Conservation (phyloP, 2,329 filamentous ascomycete genomes). For the Ceratocystis huliohia region DNA sequence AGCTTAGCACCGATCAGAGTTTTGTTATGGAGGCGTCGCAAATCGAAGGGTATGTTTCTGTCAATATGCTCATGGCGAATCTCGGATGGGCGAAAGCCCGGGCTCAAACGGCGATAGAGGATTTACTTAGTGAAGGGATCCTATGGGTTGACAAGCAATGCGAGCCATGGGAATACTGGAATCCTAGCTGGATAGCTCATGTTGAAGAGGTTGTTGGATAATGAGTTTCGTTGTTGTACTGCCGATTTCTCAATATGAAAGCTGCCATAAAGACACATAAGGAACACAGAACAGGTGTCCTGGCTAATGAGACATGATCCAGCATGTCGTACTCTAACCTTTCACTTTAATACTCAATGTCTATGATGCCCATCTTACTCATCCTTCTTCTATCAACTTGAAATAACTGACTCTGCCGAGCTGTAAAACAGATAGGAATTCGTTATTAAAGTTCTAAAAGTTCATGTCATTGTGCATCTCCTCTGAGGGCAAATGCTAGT, state of each 20-base stretch:
- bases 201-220: conserved; percentile 1
- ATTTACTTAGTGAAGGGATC: conserved; percentile 76
- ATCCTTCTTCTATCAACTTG: neutral
- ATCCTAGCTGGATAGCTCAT: conserved; percentile 57
- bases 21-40: conserved; percentile 85
- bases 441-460: neutral
- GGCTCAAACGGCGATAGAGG: conserved; percentile 80
- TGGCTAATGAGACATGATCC: neutral
- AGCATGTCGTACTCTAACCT: neutral
- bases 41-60: conserved; percentile 75
- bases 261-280: neutral
- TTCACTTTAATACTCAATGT: neutral
- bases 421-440: neutral
- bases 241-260: neutral
- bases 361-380: neutral
- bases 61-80: conserved; percentile 80
- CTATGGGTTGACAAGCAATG: conserved; percentile 84
- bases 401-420: neutral
- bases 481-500: neutral
- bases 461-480: neutral
- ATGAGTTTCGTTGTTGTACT: neutral
- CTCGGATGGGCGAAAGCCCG: conserved; percentile 72
- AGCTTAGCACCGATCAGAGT: conserved; percentile 88
- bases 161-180: conserved; percentile 85
- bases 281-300: conserved; percentile 6